A percentile compares a stretch with the other conserved stretches of the same genome.
Conservation (phyloP, 352 stramenopile genomes). For the Globisporangium viniferum region DNA sequence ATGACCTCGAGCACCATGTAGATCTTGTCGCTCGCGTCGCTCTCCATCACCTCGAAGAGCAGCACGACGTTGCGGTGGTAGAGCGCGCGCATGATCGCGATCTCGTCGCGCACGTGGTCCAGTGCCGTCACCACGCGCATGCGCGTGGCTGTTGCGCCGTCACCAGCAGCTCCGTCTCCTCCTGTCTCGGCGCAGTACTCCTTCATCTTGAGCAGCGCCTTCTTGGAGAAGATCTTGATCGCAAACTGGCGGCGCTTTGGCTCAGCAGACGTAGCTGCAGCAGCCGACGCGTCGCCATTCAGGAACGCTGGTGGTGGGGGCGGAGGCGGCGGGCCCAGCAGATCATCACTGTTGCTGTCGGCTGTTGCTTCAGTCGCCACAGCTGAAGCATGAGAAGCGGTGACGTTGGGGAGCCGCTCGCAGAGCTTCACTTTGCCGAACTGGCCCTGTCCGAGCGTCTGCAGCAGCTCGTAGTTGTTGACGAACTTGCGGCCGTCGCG, state of each 20-base stretch:
- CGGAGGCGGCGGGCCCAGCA: conserved; percentile 6
- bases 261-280: conserved; percentile 4
- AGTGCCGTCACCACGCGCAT: conserved; percentile 81
- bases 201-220: conserved; percentile 70
- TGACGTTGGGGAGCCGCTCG: conserved; percentile 43
- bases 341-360: neutral
- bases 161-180: conserved; percentile 10
- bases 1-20: conserved; percentile 90
- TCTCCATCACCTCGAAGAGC: conserved; percentile 90
- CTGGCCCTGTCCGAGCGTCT: conserved; percentile 66
- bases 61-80: conserved; percentile 90
- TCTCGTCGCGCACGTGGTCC: conserved; percentile 79
- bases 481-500: conserved; percentile 51
- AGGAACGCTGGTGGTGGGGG: conserved; percentile 12
- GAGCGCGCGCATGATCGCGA: conserved; percentile 83
- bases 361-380: neutral
- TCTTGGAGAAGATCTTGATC: conserved; percentile 86
- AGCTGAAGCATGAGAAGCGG: neutral
- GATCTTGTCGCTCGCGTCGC: conserved; percentile 69
- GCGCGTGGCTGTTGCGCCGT: conserved; percentile 11
- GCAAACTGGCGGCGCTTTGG: conserved; percentile 53
- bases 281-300: neutral
- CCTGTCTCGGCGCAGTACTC: conserved; percentile 51
- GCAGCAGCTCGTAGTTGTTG: conserved; percentile 79
- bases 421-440: conserved; percentile 88